Percentiles rank a stretch among this genome's conserved stretches.
Conservation (phyloP, 2,329 filamentous ascomycete species). For the Trichoderma breve region DNA sequence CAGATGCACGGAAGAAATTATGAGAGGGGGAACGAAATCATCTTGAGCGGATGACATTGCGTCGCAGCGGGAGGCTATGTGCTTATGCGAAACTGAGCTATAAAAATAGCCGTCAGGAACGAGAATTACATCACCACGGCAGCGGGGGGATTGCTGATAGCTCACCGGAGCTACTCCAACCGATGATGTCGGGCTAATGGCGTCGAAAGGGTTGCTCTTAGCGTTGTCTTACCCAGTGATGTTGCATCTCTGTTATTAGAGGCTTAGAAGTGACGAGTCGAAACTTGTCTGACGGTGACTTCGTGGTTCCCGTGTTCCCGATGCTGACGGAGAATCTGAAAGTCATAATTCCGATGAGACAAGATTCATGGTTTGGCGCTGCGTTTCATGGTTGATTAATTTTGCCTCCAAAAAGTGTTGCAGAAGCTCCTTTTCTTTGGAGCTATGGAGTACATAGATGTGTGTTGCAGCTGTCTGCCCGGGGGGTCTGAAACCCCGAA, state of each 20-base stretch:
- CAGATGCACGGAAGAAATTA: not conserved
- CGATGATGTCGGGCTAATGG: not conserved
- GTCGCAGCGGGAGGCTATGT: not conserved
- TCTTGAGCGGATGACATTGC: not conserved
- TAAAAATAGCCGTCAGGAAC: not conserved
- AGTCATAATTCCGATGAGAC: not conserved
- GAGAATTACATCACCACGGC: not conserved
- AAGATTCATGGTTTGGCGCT: not conserved
- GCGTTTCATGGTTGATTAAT: not conserved
- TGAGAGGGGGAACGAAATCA: not conserved
- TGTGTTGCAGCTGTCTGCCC: not conserved
- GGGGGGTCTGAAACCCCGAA: conserved; percentile 2
- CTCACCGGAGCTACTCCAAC: not conserved
- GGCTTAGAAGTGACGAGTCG: not conserved
- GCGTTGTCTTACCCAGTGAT: not conserved
- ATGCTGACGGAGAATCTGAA: not conserved
- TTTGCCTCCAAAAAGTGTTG: not conserved
- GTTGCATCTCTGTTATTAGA: not conserved
- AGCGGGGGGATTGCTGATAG: not conserved
- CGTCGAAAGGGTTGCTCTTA: not conserved
- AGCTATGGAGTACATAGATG: not conserved
- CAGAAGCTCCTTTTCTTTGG: not conserved
- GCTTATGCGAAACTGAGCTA: not conserved
- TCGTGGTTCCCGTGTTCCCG: not conserved
- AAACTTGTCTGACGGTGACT: not conserved